A percentile compares a stretch with the other conserved stretches of the same genome.
phyloP scores from a whole-genome alignment of 106 monocot species.

The Amphibolis antarctica region DNA sequence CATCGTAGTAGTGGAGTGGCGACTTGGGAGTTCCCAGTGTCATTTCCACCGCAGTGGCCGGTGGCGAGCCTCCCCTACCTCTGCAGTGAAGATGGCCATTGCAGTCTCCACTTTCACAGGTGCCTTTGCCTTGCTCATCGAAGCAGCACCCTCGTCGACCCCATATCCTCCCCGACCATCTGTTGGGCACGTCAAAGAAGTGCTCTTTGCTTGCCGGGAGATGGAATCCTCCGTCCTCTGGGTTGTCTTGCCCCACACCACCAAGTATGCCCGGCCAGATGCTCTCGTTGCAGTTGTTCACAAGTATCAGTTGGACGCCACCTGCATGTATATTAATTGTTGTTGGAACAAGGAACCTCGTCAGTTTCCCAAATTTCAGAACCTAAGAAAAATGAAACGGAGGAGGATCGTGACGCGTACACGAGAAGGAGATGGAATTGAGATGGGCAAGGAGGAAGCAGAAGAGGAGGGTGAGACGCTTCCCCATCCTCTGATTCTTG shows the following conservation, averaged over 20 bases:
- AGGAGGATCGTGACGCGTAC: neutral
- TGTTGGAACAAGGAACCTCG: neutral
- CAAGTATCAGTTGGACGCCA: slow-evolving; percentile 29
- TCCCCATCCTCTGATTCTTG: neutral
- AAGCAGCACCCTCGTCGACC: slow-evolving; percentile 42
- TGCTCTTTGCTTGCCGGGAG: slow-evolving; percentile 26
- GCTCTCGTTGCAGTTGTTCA: slow-evolving; percentile 60
- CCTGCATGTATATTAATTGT: slow-evolving; percentile 4
- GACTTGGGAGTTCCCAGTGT: slow-evolving; percentile 41
- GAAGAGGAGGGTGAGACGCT: neutral
- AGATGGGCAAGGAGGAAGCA: neutral
- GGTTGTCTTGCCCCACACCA: slow-evolving; percentile 32
- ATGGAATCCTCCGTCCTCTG: slow-evolving; percentile 42
- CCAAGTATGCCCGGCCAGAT: slow-evolving; percentile 44
- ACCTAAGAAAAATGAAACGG: neutral
- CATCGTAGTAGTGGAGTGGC: slow-evolving; percentile 59
- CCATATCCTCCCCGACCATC: slow-evolving; percentile 67
- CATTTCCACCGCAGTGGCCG: slow-evolving; percentile 65
- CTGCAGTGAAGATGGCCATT: slow-evolving; percentile 33
- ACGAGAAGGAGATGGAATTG: neutral
- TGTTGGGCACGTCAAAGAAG: slow-evolving; percentile 21
- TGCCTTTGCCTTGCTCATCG: slow-evolving; percentile 26
- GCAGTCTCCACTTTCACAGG: slow-evolving; percentile 65
- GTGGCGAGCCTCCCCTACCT: slow-evolving; percentile 36
- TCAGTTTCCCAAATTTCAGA: neutral